Percentiles rank a stretch among this genome's conserved stretches.
phyloP scores from a whole-genome alignment of 495 filamentous ascomycete species.

The Aspergillus affinis region DNA sequence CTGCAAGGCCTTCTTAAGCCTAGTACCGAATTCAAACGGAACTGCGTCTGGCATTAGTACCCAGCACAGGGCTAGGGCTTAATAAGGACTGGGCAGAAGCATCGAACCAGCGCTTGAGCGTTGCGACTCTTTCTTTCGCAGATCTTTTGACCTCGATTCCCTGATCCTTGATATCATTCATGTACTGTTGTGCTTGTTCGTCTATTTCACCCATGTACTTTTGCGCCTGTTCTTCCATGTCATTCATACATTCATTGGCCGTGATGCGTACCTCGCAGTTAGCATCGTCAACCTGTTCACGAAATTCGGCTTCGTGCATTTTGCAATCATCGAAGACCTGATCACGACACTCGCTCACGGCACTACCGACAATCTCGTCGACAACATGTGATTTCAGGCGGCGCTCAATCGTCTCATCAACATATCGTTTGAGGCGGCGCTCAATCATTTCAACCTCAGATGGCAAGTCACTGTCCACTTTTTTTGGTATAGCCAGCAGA shows the following conservation, averaged over 20 bases:
- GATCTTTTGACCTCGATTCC: constrained; percentile 17
- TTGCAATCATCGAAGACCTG: constrained; percentile 18
- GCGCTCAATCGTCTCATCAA: constrained; percentile 16
- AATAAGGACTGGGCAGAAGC: constrained; percentile 10
- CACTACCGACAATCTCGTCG: constrained; percentile 16
- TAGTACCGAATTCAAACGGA: constrained; percentile 14
- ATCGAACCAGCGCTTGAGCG: constrained; percentile 13
- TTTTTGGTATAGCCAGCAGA: constrained; percentile 20
- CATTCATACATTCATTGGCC: constrained; percentile 20
- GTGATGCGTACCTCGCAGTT: constrained; percentile 19
- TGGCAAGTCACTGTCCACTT: too few relatives aligned
- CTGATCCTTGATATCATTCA: constrained; percentile 11
- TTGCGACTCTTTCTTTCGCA: constrained; percentile 12
- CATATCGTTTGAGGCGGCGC: constrained; percentile 18
- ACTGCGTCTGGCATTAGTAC: constrained; percentile 14
- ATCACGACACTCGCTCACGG: constrained; percentile 18
- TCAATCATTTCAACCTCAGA: too few relatives aligned
- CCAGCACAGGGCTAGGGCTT: constrained; percentile 13
- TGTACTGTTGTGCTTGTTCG: constrained; percentile 19
- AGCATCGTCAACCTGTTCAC: constrained; percentile 20
- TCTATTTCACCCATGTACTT: constrained; percentile 16
- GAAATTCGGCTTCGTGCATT: constrained; percentile 18
- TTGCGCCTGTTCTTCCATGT: constrained; percentile 14
- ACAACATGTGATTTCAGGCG: constrained; percentile 17
- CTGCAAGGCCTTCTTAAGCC: neutral